Percentiles rank a stretch among this genome's conserved stretches.
These are phyloP conservation scores for Stachybotrys elegans DNA, from an alignment of 2,329 filamentous ascomycete species.

Conservation along the genomic window DNA sequence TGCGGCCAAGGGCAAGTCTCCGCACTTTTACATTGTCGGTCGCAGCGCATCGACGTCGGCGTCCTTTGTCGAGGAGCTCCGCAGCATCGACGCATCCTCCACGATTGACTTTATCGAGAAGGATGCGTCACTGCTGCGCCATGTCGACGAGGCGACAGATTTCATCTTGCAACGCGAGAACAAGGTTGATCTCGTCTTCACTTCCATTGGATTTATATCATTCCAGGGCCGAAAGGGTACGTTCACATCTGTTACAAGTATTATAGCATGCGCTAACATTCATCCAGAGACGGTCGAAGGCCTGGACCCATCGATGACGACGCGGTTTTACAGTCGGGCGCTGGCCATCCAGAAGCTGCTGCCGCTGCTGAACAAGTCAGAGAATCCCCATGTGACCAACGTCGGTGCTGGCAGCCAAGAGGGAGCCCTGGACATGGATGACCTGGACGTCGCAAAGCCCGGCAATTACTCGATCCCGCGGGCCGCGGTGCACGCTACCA, in stretches of 20 bases:
- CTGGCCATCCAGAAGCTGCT: conserved; percentile 53
- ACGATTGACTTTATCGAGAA: conserved; percentile 40
- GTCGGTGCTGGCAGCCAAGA: conserved; percentile 47
- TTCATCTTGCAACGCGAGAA: conserved; percentile 35
- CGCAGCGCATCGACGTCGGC: conserved; percentile 29
- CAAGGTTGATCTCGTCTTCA: conserved; percentile 39
- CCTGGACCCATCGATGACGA: conserved; percentile 44
- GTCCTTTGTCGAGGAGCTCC: conserved; percentile 35
- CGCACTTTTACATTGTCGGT: conserved; percentile 46
- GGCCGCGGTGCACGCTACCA: conserved; percentile 38
- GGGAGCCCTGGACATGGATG: conserved; percentile 36
- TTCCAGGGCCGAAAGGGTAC: conserved; percentile 17
- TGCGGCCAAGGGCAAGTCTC: conserved; percentile 21
- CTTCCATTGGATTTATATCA: conserved; percentile 29
- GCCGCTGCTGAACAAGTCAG: conserved; percentile 38
- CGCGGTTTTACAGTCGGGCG: conserved; percentile 53
- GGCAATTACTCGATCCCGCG: conserved; percentile 26
- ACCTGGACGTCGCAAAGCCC: conserved; percentile 37
- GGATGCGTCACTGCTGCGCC: conserved; percentile 43
- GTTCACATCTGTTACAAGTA: fast-evolving
- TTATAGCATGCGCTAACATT: background rate
- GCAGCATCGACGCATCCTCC: conserved; percentile 34
- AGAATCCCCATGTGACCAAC: conserved; percentile 40
- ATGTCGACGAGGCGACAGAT: conserved; percentile 41
- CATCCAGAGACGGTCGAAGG: conserved; percentile 51